A percentile compares a stretch with the other conserved stretches of the same genome.
phyloP scores from a whole-genome alignment of 129 eudicot genomes.

The Oenanthe sinensis region DNA sequence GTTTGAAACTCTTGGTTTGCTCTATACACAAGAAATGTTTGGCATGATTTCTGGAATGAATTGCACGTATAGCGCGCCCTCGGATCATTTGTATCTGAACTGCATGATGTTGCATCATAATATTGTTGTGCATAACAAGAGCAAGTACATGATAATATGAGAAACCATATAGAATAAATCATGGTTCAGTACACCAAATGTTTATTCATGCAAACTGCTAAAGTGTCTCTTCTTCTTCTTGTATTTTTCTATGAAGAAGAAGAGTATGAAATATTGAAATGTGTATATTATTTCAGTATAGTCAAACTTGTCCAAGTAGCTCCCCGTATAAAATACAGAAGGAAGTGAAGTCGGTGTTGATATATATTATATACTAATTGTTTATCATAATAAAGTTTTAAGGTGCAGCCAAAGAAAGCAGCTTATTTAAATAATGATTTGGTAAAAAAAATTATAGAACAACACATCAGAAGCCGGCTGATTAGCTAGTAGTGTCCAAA shows the following conservation, averaged over 20 bases:
- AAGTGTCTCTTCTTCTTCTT: background rate
- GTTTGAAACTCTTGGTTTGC: conserved; percentile 35
- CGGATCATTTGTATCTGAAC: conserved; percentile 17
- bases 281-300: background rate
- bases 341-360: background rate
- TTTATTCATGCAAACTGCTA: background rate
- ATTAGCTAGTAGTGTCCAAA: conserved; percentile 7
- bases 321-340: background rate
- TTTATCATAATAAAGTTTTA: background rate
- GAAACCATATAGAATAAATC: conserved; percentile 24
- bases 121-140: conserved; percentile 26
- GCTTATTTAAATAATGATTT: background rate
- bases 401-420: conserved; percentile 8
- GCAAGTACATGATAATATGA: conserved; percentile 16
- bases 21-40: conserved; percentile 48
- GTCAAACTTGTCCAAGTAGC: background rate
- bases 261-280: background rate
- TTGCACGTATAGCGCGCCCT: conserved; percentile 61
- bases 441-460: no score
- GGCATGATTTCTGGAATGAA: conserved; percentile 30
- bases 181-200: conserved; percentile 13
- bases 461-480: conserved; percentile 10
- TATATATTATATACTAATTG: background rate
- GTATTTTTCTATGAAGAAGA: background rate
- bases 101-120: conserved; percentile 47